Evolutionary conservation across 2,329 filamentous ascomycete species (phyloP).

Genomic region (Aureobasidium subglaciale): DNA sequence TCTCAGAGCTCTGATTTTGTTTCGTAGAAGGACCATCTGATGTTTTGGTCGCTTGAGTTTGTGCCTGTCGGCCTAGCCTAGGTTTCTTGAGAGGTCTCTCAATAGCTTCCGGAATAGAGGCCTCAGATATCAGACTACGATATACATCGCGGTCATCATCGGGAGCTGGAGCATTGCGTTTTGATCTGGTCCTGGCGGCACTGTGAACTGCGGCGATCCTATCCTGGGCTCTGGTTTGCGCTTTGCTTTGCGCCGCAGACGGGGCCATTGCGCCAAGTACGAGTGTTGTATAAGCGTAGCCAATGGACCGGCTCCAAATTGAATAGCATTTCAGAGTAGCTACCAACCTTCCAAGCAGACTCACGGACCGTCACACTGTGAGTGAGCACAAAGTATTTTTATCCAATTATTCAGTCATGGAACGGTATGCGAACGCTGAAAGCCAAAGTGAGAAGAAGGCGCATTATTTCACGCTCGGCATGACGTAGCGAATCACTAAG

Average conservation of each 20-base stretch:
- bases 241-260: slow-evolving; percentile 9
- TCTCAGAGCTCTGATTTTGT: not conserved
- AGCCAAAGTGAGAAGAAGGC: not conserved
- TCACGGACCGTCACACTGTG: not conserved
- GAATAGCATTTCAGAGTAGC: not conserved
- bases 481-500: not conserved
- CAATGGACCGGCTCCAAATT: not conserved
- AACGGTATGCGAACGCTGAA: not conserved
- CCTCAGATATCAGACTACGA: slow-evolving; percentile 16
- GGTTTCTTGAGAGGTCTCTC: slow-evolving; percentile 16
- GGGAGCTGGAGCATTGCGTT: not conserved
- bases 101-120: slow-evolving; percentile 9
- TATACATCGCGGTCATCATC: slow-evolving; percentile 15
- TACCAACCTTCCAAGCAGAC: not conserved
- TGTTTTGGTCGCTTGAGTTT: not conserved
- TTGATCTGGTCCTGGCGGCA: not conserved
- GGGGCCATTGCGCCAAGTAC: slow-evolving; percentile 5
- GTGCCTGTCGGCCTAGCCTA: slow-evolving; percentile 3
- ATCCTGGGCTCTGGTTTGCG: slow-evolving; percentile 16
- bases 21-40: not conserved
- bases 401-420: not conserved
- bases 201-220: slow-evolving; percentile 13
- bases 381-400: not conserved
- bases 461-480: not conserved
- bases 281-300: not conserved